Evolutionary conservation across 140 eudicot genomes (phyloP), one percentile per base, ranked within the genome.

Genomic region (Cichorium intybus): DNA sequence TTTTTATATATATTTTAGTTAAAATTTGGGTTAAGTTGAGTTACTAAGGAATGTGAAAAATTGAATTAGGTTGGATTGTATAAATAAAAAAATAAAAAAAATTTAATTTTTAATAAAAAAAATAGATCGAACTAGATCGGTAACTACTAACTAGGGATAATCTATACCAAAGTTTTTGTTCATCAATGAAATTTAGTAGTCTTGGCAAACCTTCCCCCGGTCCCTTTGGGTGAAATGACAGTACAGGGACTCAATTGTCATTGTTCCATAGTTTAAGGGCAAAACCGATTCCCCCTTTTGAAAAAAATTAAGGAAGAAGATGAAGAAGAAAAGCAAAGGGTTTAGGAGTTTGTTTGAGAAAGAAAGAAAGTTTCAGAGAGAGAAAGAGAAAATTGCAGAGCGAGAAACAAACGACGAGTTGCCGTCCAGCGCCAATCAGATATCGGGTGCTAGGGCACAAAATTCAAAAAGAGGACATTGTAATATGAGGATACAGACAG

Each of bases 331-430:
- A 73, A 64, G 53, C 59, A 29, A 61, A 73, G 72, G 78, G 78
- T 73, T 73, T 73, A 64, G 49, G 60, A 64, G 72, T 64, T 71
- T 71, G 64, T 71, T 51, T 62, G 46, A 11, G 34, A 68, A 61
- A 37, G 12, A 9, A 21, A 31, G 21, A 49, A 71, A 71, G 68
- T 23, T 70, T 23, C 60, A 63, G 56, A 68, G 45, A 66, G 37
- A 62, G 76, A 69, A 26, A 63, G 39, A 17, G 54, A 53, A 53
- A 67, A 53, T 53, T 53, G 46, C 58, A 83, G 85, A 83, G 81
- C 81, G 91, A 85, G 84, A 82, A 82, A 78, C 84, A 80, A 80
- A 85, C 85, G 84, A 82, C 84, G 85, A 74, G 82, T 73, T 84
- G 84, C 82, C 95, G 95, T 81, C 92, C 79, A 79, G 64, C 76